Conservation (phyloP, 2,329 filamentous ascomycete genomes). For the Penicillium polonicum region DNA sequence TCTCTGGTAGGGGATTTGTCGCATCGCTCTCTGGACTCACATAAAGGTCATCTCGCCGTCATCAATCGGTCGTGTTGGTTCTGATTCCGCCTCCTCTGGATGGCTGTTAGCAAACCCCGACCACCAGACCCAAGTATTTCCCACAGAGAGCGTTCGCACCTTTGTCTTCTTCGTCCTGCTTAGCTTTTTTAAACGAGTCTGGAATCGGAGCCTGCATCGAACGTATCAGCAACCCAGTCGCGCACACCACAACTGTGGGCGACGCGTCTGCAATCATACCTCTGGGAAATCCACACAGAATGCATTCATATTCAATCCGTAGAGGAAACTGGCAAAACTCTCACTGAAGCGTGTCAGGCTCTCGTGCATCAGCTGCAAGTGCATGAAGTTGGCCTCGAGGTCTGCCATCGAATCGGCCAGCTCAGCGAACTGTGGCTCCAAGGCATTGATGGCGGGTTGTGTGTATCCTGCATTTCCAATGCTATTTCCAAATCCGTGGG, state of each 20-base stretch:
- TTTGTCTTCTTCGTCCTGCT: conserved; percentile 53
- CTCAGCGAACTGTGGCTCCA: conserved; percentile 91
- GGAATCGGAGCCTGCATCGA: conserved; percentile 67
- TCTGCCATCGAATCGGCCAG: conserved; percentile 92
- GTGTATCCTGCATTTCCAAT: conserved; percentile 38
- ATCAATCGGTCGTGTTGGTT: conserved; percentile 37
- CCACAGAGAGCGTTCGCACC: conserved; percentile 27
- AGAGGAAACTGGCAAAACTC: conserved; percentile 92
- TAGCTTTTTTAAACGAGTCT: conserved; percentile 74
- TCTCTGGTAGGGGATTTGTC: neutral
- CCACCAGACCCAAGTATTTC: neutral
- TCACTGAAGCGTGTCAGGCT: conserved; percentile 90
- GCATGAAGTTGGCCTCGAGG: conserved; percentile 95
- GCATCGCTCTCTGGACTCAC: conserved; percentile 47
- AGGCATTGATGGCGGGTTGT: conserved; percentile 68
- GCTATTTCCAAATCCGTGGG: conserved; percentile 54
- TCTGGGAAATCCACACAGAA: conserved; percentile 98
- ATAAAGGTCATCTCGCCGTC: conserved; percentile 81
- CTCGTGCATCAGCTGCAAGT: conserved; percentile 95
- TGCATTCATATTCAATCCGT: conserved; percentile 97
- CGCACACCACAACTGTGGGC: neutral
- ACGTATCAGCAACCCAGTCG: neutral
- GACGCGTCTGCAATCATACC: conserved; percentile 48
- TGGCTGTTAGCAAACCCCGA: conserved; percentile 11
- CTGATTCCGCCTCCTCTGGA: conserved; percentile 38